Base-by-base conservation (phyloP, 768 basidiomycete genomes). In the Phanerochaete carnosa region DNA sequence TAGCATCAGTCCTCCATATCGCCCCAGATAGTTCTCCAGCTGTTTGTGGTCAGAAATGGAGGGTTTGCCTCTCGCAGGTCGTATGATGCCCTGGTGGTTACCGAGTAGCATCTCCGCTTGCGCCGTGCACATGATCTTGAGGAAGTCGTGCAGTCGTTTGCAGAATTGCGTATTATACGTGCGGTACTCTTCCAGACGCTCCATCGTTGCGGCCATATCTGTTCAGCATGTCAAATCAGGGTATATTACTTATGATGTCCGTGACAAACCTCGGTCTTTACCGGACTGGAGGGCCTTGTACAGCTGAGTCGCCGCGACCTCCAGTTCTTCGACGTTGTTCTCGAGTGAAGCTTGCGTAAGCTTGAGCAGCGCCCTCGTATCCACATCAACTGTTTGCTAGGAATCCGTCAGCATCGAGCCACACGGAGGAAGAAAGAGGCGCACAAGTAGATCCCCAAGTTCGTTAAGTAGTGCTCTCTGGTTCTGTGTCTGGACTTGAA, bases 181-280 rank as follows among this genome's bases (percentile, higher is more conserved):
- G 61, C 84, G 82, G 70, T 98, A 98, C 72, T 98, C 96, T 62
- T 88, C 85, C 62, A 97, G 76, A 28, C 95, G 80, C 74, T 95
- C 95, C 83, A 95, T 95, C 0, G 94, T 95, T 7, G 95, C 95
- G n/a, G 95, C 94, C 88, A 98, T 96, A 68, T 96, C 96, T 88
- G 66, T 66, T 54, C 15, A 45, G 45, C 19, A n/a, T 35, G 33
- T 35, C 13, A 35, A 35, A 35, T 13, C 33, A 35, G 33, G 33
- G 33, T 13, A 7, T 35, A 35, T 13, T 35, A 6, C 13, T 6
- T 13, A 35, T 6, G n/a, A 49, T 16, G 16, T 35, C 30, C 4
- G 32, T 45, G 23, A 56, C 75, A 54, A 62, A 93, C 94, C 94
- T 66, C 90, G 89, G 69, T 98, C 96, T 64, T 89, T 80, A 6